Evolutionary conservation across 768 basidiomycete genomes (phyloP).

Genomic region (Tulasnella sp.): DNA sequence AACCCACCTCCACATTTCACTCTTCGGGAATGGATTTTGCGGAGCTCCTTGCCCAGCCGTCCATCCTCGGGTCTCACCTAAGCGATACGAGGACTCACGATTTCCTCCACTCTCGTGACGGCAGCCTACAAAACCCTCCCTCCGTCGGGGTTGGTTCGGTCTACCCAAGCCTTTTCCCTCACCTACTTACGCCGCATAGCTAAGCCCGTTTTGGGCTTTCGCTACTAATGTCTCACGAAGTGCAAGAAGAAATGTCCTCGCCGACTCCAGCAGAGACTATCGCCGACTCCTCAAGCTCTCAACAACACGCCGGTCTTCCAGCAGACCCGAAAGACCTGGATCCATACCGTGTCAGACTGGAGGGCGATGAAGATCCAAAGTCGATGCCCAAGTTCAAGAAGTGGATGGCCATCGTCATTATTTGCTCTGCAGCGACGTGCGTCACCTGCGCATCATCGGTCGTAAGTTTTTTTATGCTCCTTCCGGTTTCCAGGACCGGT

Average conservation of each 20-base stretch:
- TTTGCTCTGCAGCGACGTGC: slow-evolving; percentile 39
- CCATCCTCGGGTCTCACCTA: background rate
- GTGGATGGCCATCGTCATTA: slow-evolving; percentile 41
- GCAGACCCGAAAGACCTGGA: background rate
- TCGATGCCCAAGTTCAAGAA: slow-evolving; percentile 36
- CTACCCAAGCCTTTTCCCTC: background rate
- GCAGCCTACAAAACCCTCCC: background rate
- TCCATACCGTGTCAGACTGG: slow-evolving; percentile 24
- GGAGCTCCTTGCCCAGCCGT: background rate
- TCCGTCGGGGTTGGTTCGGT: background rate
- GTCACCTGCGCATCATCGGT: slow-evolving; percentile 47
- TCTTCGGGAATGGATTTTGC: slow-evolving; percentile 1
- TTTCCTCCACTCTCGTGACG: background rate
- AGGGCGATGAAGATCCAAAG: slow-evolving; percentile 34
- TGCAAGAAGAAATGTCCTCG: background rate
- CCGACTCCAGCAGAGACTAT: background rate
- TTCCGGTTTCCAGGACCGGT: background rate
- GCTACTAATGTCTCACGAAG: background rate
- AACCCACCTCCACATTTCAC: background rate
- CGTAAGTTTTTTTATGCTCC: slow-evolving; percentile 37
- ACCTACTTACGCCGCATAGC: background rate
- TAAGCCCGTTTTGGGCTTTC: background rate
- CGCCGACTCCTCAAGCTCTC: background rate
- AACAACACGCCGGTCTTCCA: background rate
- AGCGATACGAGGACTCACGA: background rate